Conservation (phyloP, 345 rosid species). For the Triadica sebifera region DNA sequence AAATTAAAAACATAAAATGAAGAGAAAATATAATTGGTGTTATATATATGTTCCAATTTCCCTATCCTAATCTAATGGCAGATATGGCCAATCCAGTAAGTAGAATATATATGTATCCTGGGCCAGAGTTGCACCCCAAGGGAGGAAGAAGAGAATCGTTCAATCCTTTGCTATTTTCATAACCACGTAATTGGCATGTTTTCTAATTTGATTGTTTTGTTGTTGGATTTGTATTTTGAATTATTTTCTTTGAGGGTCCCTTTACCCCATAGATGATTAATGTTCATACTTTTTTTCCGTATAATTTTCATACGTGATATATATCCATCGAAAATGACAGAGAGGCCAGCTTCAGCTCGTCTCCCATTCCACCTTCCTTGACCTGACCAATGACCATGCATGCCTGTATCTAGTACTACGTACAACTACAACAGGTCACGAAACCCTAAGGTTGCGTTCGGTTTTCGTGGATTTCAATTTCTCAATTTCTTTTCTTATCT, state of each 20-base stretch:
- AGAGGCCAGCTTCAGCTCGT: neutral
- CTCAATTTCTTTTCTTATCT: no score
- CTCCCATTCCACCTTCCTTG: constrained; percentile 10
- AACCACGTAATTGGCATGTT: neutral
- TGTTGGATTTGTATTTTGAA: constrained; percentile 9
- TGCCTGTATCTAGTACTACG: constrained; percentile 1
- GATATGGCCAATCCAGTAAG: neutral
- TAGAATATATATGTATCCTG: neutral
- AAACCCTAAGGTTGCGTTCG: no score
- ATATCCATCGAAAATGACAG: constrained; percentile 5
- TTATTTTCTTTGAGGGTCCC: neutral
- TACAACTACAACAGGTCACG: constrained; percentile 20
- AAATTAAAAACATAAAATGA: no score
- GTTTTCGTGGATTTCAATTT: no score
- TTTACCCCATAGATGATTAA: constrained; percentile 8
- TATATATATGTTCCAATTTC: neutral
- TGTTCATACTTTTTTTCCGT: neutral
- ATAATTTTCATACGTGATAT: no score
- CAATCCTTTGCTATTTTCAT: neutral
- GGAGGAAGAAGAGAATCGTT: neutral
- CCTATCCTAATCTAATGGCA: neutral
- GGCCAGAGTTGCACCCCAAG: neutral
- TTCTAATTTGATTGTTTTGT: neutral
- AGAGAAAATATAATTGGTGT: neutral
- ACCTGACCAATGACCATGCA: constrained; percentile 12